Evolutionary conservation across 768 basidiomycete genomes (phyloP).

Genomic region (Suillus ampliporus): DNA sequence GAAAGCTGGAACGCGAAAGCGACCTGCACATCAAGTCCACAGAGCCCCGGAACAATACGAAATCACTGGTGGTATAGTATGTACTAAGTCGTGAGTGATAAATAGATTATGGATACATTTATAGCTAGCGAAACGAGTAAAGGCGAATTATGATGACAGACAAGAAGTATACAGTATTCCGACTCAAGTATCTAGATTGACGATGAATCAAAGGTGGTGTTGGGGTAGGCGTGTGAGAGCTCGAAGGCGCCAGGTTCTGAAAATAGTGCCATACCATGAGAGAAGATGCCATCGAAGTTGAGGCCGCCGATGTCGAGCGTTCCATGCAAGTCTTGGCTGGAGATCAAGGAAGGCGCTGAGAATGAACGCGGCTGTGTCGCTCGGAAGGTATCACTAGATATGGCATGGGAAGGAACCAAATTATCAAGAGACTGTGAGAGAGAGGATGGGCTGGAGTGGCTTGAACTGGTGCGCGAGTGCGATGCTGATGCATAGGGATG

Average conservation of each 20-base stretch:
- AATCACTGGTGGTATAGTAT: slow-evolving; percentile 6
- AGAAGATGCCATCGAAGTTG: slow-evolving; percentile 29
- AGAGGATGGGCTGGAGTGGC: slow-evolving; percentile 37
- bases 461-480: slow-evolving; percentile 37
- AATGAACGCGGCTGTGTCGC: slow-evolving; percentile 29
- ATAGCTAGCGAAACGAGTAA: not conserved
- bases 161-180: slow-evolving; percentile 25
- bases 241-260: slow-evolving; percentile 28
- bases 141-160: not conserved
- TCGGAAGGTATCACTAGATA: slow-evolving; percentile 17
- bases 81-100: slow-evolving; percentile 1
- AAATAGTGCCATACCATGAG: slow-evolving; percentile 34
- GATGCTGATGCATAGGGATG: slow-evolving; percentile 56
- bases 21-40: slow-evolving; percentile 1
- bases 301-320: slow-evolving; percentile 3
- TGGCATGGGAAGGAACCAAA: slow-evolving; percentile 24
- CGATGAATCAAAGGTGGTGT: slow-evolving; percentile 27
- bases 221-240: slow-evolving; percentile 25
- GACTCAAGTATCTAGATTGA: not conserved
- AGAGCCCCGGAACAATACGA: not conserved
- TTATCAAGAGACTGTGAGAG: slow-evolving; percentile 36
- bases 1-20: not conserved
- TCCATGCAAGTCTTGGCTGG: not conserved
- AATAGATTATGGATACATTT: slow-evolving; percentile 8
- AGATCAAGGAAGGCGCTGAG: slow-evolving; percentile 13